Percentiles rank a stretch among this genome's conserved stretches.
phyloP scores from a whole-genome alignment of 225 moss, liverwort and hornwort species.

The Physcomitrellopsis africana region DNA sequence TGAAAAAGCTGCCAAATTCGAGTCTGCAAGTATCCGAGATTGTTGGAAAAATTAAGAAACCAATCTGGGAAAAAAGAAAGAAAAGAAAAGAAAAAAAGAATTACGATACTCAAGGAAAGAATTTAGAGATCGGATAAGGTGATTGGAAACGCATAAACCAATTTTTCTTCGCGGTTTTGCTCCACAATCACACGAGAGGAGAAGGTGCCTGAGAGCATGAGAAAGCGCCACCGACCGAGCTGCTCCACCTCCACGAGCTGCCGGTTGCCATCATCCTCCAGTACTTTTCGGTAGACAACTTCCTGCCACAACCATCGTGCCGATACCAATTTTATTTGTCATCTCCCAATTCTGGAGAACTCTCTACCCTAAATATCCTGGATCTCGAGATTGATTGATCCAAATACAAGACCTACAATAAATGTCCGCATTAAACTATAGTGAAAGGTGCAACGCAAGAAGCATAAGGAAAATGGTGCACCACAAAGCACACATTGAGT shows the following conservation, averaged over 20 bases:
- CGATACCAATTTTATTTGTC: conserved; percentile 4
- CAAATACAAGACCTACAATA: too few relatives aligned
- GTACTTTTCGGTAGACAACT: conserved; percentile 76
- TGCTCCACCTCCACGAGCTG: conserved; percentile 95
- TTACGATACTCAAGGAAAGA: neutral
- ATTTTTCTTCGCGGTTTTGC: conserved; percentile 65
- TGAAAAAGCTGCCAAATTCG: too few relatives aligned
- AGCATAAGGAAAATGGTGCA: too few relatives aligned
- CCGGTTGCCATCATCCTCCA: conserved; percentile 90
- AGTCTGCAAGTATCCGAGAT: too few relatives aligned
- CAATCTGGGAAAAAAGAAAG: too few relatives aligned
- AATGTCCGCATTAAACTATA: too few relatives aligned
- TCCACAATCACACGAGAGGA: conserved; percentile 76
- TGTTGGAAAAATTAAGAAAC: too few relatives aligned
- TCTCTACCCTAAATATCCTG: too few relatives aligned
- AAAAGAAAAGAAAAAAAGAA: neutral
- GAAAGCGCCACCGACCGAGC: conserved; percentile 86
- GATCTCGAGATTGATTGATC: too few relatives aligned
- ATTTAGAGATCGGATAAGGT: neutral
- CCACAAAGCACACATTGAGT: too few relatives aligned
- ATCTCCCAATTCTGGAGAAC: neutral
- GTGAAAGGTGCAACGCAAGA: too few relatives aligned
- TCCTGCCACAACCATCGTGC: conserved; percentile 58
- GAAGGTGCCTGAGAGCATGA: conserved; percentile 78
- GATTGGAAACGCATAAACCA: conserved; percentile 27